Evolutionary conservation across 2,329 filamentous ascomycete genomes (phyloP).

Genomic region (Trichoderma gracile): DNA sequence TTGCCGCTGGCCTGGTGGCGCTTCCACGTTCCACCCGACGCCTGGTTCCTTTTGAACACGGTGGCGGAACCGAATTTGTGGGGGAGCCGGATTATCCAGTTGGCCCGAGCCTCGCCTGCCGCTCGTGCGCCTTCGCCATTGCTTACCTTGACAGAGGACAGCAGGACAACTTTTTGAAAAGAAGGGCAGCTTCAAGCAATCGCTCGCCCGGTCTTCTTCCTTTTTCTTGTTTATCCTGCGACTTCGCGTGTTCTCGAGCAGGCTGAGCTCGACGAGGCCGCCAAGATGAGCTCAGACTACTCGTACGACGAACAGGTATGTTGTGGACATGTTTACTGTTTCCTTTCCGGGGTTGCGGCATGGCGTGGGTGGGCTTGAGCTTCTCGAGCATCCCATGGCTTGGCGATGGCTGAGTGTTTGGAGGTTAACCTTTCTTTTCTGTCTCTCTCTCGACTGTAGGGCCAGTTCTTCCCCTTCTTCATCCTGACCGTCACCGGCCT

Average conservation of each 20-base stretch:
- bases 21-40: not conserved
- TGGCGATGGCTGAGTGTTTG: not conserved
- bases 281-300: constrained; percentile 88
- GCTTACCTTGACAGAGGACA: constrained; percentile 19
- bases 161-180: constrained; percentile 1
- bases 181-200: constrained; percentile 17
- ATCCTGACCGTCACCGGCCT: constrained; percentile 86
- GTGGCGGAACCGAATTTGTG: constrained; percentile 35
- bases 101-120: constrained; percentile 30
- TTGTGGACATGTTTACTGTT: not conserved
- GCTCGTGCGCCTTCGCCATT: constrained; percentile 21
- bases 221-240: constrained; percentile 12
- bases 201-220: constrained; percentile 14
- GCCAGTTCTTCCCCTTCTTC: constrained; percentile 99
- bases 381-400: not conserved
- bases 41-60: constrained; percentile 39
- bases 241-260: constrained; percentile 30
- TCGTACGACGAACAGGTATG: constrained; percentile 90
- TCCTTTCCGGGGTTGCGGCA: not conserved
- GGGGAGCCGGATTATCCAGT: constrained; percentile 39
- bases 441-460: constrained; percentile 49
- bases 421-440: constrained; percentile 6
- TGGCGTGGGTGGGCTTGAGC: constrained; percentile 13
- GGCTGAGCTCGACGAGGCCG: constrained; percentile 42
- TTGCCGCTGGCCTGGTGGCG: not conserved